A percentile compares a stretch with the other conserved stretches of the same genome.
These are phyloP conservation scores for Sporothrix phasma DNA, from an alignment of 2,329 filamentous ascomycete species.

Conservation along the genomic window DNA sequence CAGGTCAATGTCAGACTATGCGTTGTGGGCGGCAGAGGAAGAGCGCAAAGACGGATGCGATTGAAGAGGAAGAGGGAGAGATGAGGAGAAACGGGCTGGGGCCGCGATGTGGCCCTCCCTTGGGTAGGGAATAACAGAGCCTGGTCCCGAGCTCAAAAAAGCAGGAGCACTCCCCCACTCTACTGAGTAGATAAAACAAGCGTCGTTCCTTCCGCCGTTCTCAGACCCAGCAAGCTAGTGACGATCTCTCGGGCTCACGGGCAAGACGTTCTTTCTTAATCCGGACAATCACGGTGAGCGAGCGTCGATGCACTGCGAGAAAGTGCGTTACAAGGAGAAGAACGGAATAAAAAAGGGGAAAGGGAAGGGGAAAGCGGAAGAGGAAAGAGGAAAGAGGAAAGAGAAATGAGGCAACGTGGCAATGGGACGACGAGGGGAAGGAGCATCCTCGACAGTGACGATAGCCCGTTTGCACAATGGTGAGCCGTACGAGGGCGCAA, in stretches of 20 bases:
- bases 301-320: neutral
- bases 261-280: neutral
- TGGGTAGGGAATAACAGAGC: neutral
- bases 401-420: neutral
- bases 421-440: neutral
- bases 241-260: conserved; percentile 1
- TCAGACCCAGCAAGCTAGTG: neutral
- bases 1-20: neutral
- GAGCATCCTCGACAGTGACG: conserved; percentile 5
- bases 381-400: neutral
- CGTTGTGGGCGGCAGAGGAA: neutral
- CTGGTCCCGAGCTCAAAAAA: neutral
- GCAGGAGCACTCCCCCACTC: conserved; percentile 8
- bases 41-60: neutral
- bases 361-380: neutral
- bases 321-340: neutral
- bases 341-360: neutral
- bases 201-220: conserved; percentile 5
- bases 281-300: neutral
- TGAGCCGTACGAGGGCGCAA: neutral
- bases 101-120: neutral
- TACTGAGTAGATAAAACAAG: conserved; percentile 11
- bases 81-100: neutral
- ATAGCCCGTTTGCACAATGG: neutral
- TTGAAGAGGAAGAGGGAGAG: neutral